Conservation (phyloP, 441 rosid genomes). For the Dalechampia spathulata region DNA sequence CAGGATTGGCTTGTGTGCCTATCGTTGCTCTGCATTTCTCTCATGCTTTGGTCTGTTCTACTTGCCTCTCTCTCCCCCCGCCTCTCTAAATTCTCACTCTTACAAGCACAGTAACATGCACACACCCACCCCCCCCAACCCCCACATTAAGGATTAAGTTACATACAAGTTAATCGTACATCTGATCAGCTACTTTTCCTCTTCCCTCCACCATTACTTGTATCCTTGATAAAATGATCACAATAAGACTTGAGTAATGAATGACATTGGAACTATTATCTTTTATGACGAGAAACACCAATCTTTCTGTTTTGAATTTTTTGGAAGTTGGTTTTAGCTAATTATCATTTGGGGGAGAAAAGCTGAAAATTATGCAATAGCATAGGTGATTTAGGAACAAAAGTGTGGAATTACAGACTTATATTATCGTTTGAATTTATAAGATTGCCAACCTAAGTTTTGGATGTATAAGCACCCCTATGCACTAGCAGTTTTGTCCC, state of each 20-base stretch:
- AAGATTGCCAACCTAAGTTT: no score
- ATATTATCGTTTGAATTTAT: no score
- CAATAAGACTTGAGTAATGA: no score
- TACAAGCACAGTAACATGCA: no score
- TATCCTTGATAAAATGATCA: neutral
- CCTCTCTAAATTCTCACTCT: no score
- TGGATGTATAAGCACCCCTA: no score
- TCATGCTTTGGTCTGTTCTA: slow-evolving; percentile 67
- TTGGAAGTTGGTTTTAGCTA: slow-evolving; percentile 1
- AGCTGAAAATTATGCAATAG: neutral
- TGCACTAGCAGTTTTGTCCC: neutral
- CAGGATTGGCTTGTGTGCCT: slow-evolving; percentile 88
- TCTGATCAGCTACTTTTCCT: neutral
- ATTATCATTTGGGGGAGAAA: slow-evolving; percentile 1
- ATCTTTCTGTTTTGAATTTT: neutral
- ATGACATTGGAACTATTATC: no score
- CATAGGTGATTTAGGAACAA: neutral
- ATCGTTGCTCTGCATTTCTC: slow-evolving; percentile 91
- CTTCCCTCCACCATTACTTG: neutral
- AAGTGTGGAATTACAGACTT: no score
- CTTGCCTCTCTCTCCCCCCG: neutral
- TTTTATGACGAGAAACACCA: no score
- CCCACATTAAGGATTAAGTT: no score
- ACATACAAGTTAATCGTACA: no score
- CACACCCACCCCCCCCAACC: no score